phyloP scores from a whole-genome alignment of 2,329 filamentous ascomycete genomes.

The Pseudocercospora cruenta region DNA sequence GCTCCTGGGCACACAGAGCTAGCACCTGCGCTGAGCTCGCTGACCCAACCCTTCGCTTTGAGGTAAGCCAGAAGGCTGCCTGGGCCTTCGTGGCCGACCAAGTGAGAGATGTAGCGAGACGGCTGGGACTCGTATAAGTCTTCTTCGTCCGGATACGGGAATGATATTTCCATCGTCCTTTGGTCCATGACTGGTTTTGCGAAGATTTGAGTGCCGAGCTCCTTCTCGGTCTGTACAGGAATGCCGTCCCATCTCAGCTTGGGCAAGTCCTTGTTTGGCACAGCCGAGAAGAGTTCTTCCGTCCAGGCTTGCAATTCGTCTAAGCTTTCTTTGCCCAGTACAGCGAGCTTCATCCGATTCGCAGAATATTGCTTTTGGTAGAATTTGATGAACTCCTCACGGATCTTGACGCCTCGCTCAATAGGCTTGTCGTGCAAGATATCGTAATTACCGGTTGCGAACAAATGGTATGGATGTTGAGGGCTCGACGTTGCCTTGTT shows the following conservation, averaged over 20 bases:
- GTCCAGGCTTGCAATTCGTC: constrained; percentile 85
- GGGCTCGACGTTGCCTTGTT: constrained; percentile 87
- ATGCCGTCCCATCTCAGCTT: constrained; percentile 69
- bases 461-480: constrained; percentile 85
- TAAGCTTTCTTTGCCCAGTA: constrained; percentile 78
- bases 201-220: constrained; percentile 74
- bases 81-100: constrained; percentile 90
- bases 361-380: constrained; percentile 88
- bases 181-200: constrained; percentile 91
- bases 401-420: constrained; percentile 77
- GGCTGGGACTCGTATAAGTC: constrained; percentile 77
- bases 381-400: constrained; percentile 90
- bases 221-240: constrained; percentile 61
- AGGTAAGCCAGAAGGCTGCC: constrained; percentile 89
- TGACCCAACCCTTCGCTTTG: constrained; percentile 89
- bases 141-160: constrained; percentile 86
- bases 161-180: constrained; percentile 76
- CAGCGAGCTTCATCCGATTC: constrained; percentile 89
- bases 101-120: constrained; percentile 81
- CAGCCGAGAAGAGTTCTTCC: constrained; percentile 76
- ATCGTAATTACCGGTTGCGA: constrained; percentile 86
- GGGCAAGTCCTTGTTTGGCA: constrained; percentile 79
- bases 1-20: constrained; percentile 78
- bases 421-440: constrained; percentile 83
- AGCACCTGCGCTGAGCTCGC: constrained; percentile 76